phyloP scores from a whole-genome alignment of 108 stramenopile genomes.

The Fragilaria radians region DNA sequence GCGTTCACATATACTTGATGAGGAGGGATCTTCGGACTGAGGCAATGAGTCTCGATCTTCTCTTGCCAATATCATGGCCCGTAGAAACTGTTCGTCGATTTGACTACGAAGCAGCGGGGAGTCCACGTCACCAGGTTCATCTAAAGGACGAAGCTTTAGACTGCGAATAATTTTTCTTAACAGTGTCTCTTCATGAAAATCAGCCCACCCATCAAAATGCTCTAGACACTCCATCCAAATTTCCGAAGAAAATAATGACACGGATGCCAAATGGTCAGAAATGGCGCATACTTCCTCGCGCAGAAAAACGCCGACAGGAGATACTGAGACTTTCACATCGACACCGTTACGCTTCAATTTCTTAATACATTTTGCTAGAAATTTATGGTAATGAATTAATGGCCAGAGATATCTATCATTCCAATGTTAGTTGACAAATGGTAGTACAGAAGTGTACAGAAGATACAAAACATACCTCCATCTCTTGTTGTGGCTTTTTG shows the following conservation, averaged over 20 bases:
- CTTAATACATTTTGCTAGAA: constrained; percentile 84
- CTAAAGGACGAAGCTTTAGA: constrained; percentile 43
- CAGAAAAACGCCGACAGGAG: constrained; percentile 74
- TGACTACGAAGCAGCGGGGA: constrained; percentile 63
- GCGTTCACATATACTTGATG: no score
- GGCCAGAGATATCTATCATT: constrained; percentile 80
- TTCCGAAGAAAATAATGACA: constrained; percentile 77
- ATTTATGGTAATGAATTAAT: constrained; percentile 89
- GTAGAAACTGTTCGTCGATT: constrained; percentile 67
- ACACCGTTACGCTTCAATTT: constrained; percentile 85
- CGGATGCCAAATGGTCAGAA: constrained; percentile 76
- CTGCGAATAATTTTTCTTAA: constrained; percentile 36
- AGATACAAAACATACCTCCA: constrained; percentile 65
- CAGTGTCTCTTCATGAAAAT: constrained; percentile 26
- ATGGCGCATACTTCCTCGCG: constrained; percentile 84
- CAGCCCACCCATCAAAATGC: constrained; percentile 70
- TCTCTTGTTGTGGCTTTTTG: constrained; percentile 77
- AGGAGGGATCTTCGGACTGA: no score
- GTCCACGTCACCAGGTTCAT: constrained; percentile 56
- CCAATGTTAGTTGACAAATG: neutral
- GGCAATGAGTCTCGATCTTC: constrained; percentile 34
- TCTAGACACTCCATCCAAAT: constrained; percentile 72
- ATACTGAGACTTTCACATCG: constrained; percentile 69
- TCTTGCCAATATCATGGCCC: constrained; percentile 58
- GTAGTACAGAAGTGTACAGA: no score